phyloP scores from a whole-genome alignment of 1,284 basidiomycete species.

The Apiotrichum siamense region DNA sequence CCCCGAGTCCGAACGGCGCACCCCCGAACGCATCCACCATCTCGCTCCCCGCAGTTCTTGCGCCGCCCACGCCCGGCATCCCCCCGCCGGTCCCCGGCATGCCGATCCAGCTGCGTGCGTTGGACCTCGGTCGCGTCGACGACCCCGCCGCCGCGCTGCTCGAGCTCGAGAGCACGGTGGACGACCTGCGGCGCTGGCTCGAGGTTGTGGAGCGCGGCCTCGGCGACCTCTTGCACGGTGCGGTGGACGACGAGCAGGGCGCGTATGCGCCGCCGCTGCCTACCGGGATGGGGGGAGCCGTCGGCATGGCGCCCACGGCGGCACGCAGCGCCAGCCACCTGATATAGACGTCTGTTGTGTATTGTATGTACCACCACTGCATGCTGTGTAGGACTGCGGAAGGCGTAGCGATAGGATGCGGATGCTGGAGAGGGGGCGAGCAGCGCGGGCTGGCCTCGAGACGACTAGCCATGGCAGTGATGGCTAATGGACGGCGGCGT shows the following conservation, averaged over 20 bases:
- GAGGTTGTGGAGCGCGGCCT: slow-evolving; percentile 67
- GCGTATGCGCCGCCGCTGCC: neutral
- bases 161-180: slow-evolving; percentile 68
- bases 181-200: slow-evolving; percentile 75
- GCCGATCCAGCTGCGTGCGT: slow-evolving; percentile 5
- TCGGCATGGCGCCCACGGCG: neutral
- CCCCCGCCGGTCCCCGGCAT: slow-evolving; percentile 4
- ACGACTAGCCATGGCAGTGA: no score
- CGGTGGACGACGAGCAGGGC: neutral
- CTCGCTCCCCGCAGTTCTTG: slow-evolving; percentile 1
- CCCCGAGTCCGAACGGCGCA: no score
- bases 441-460: no score
- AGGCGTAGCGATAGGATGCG: no score
- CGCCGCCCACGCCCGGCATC: neutral
- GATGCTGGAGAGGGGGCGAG: no score
- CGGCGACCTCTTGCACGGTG: slow-evolving; percentile 54
- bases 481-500: no score
- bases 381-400: no score
- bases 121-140: slow-evolving; percentile 11
- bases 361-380: neutral
- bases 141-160: slow-evolving; percentile 47
- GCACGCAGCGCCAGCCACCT: neutral
- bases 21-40: neutral
- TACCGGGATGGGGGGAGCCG: no score
- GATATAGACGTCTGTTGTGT: neutral